phyloP scores from a whole-genome alignment of 2,329 filamentous ascomycete genomes.

The Alternaria postmessia region DNA sequence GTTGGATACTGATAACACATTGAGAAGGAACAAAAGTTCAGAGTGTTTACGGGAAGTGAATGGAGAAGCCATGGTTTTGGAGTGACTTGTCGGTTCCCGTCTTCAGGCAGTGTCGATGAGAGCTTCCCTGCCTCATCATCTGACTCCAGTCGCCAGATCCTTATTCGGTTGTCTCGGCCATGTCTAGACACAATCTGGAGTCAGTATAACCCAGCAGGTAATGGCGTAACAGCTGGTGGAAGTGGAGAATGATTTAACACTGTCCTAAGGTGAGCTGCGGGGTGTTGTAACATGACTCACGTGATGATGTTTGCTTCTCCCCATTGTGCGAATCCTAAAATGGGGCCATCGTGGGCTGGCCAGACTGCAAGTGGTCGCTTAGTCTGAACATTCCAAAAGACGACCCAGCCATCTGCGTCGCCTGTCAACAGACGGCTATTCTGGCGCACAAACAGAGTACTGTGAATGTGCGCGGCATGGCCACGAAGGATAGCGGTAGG shows the following conservation, averaged over 20 bases:
- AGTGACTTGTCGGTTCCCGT: not conserved
- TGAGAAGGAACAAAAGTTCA: constrained; percentile 93
- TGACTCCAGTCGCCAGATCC: constrained; percentile 76
- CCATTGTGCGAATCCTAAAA: constrained; percentile 79
- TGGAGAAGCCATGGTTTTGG: constrained; percentile 77
- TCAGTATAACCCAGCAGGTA: not conserved
- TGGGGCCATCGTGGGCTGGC: constrained; percentile 80
- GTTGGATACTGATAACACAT: constrained; percentile 55
- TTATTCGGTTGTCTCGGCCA: constrained; percentile 85
- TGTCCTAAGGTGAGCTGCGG: not conserved
- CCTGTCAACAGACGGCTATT: constrained; percentile 84
- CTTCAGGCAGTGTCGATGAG: constrained; percentile 1
- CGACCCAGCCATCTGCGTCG: constrained; percentile 88
- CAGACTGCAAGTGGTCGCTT: constrained; percentile 86
- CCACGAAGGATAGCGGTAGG: constrained; percentile 81
- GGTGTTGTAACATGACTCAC: constrained; percentile 61
- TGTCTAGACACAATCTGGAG: constrained; percentile 66
- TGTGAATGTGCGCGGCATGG: constrained; percentile 81
- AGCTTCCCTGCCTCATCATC: not conserved
- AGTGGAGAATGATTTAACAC: not conserved
- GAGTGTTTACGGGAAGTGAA: constrained; percentile 83
- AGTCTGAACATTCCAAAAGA: constrained; percentile 83
- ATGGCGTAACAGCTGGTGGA: not conserved
- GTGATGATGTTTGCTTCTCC: constrained; percentile 78
- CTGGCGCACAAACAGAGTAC: constrained; percentile 72